phyloP scores from a whole-genome alignment of 768 basidiomycete species.

The Auriscalpium microsporum region DNA sequence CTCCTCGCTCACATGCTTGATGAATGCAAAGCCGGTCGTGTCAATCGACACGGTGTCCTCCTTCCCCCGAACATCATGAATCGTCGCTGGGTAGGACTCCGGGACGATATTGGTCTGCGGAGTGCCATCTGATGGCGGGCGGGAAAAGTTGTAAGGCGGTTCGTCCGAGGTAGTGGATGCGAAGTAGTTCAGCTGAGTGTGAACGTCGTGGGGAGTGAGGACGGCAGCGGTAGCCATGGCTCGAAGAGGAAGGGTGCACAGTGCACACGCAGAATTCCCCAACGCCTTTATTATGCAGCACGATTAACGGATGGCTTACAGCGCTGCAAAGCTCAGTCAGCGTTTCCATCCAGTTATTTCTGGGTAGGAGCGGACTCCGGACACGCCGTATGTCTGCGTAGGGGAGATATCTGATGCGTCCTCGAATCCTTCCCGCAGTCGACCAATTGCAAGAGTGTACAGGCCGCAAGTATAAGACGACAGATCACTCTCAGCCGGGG shows the following conservation, averaged over 20 bases:
- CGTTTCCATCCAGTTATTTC: too few species aligned
- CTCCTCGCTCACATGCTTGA: constrained; percentile 25
- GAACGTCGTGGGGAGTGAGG: constrained; percentile 27
- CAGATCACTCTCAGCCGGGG: too few species aligned
- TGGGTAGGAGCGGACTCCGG: neutral
- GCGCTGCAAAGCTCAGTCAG: neutral
- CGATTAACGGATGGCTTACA: neutral
- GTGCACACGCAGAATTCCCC: neutral
- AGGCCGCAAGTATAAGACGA: neutral
- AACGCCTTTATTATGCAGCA: neutral
- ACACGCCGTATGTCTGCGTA: neutral
- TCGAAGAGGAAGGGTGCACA: neutral
- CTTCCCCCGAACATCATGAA: constrained; percentile 25
- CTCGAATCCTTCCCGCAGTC: too few species aligned
- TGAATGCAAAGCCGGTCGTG: constrained; percentile 37
- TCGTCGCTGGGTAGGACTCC: constrained; percentile 19
- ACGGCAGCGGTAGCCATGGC: constrained; percentile 13
- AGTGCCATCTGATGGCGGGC: constrained; percentile 19
- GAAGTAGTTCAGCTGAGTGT: constrained; percentile 31
- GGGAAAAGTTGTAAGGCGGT: constrained; percentile 27
- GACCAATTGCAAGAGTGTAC: too few species aligned
- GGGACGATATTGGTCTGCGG: constrained; percentile 24
- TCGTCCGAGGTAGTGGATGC: constrained; percentile 19
- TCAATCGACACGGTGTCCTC: constrained; percentile 27
- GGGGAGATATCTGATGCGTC: neutral